Conservation (phyloP, 2,329 filamentous ascomycete genomes). For the Ceratocystiopsis minuta region DNA sequence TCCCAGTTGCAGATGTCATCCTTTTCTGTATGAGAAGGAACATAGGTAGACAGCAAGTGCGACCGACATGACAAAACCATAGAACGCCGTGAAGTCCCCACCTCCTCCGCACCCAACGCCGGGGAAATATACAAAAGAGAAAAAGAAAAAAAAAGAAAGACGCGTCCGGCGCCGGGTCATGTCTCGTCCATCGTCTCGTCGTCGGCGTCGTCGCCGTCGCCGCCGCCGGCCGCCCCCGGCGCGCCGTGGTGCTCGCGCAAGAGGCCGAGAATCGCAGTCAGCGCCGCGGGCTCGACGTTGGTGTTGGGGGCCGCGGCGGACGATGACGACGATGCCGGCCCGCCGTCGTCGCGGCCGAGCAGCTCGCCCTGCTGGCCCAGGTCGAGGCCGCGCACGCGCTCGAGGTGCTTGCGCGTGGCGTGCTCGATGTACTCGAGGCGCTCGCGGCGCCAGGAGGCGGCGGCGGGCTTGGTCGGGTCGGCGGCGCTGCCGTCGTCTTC, state of each 20-base stretch:
- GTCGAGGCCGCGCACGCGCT: conserved; percentile 50
- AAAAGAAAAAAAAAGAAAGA: not conserved
- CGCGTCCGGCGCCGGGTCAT: conserved; percentile 2
- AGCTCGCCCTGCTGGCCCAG: conserved; percentile 42
- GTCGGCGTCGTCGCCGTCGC: not conserved
- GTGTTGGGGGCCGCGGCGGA: conserved; percentile 22
- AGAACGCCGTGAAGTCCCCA: too few relatives aligned
- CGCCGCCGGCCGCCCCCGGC: not conserved
- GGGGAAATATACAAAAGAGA: too few relatives aligned
- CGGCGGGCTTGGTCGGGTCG: conserved; percentile 8
- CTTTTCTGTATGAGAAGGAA: too few relatives aligned
- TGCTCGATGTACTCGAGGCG: conserved; percentile 69
- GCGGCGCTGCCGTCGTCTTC: not conserved
- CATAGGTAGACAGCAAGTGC: too few relatives aligned
- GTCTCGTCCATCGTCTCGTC: conserved; percentile 14
- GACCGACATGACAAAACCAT: too few relatives aligned
- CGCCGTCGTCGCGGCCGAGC: conserved; percentile 35
- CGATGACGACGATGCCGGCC: not conserved
- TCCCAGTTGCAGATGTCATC: too few relatives aligned
- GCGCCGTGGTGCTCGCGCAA: conserved; percentile 5
- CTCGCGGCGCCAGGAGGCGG: conserved; percentile 43
- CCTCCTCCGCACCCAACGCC: too few relatives aligned
- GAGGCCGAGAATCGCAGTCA: conserved; percentile 9
- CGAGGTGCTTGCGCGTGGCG: conserved; percentile 59
- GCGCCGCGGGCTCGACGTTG: conserved; percentile 22